These are phyloP conservation scores for Pleurotus sapidus DNA, from an alignment of 768 basidiomycete species.

Conservation along the genomic window DNA sequence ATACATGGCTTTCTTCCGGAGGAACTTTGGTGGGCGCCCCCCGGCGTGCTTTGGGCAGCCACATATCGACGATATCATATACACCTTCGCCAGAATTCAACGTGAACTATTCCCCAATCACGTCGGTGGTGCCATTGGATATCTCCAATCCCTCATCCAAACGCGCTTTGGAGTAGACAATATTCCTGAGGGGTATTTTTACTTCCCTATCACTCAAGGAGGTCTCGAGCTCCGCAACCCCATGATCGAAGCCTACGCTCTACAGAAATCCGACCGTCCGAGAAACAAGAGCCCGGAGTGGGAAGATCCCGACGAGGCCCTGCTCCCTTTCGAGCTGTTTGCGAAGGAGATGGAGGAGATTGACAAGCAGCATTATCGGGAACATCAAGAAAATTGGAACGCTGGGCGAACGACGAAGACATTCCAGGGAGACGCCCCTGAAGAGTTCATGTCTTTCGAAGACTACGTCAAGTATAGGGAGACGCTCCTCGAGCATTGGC, in stretches of 20 bases:
- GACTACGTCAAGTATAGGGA: slow-evolving; percentile 24
- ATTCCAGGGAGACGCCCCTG: neutral
- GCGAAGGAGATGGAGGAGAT: slow-evolving; percentile 16
- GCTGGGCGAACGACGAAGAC: neutral
- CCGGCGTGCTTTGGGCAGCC: slow-evolving; percentile 28
- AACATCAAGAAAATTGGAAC: slow-evolving; percentile 23
- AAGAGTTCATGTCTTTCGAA: slow-evolving; percentile 25
- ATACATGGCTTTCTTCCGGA: slow-evolving; percentile 34
- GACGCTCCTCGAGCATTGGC: slow-evolving; percentile 20
- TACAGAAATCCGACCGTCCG: slow-evolving; percentile 15
- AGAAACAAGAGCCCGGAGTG: slow-evolving; percentile 10
- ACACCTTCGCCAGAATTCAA: slow-evolving; percentile 30
- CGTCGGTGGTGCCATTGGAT: slow-evolving; percentile 18
- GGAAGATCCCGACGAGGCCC: neutral
- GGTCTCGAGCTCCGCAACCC: slow-evolving; percentile 35
- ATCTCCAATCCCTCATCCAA: slow-evolving; percentile 21
- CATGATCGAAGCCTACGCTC: slow-evolving; percentile 32
- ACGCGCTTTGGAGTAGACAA: slow-evolving; percentile 28
- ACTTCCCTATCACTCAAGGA: slow-evolving; percentile 32
- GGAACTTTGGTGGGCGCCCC: slow-evolving; percentile 33
- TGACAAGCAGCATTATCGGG: slow-evolving; percentile 22
- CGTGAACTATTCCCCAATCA: slow-evolving; percentile 26
- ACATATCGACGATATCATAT: slow-evolving; percentile 28
- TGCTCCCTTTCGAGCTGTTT: slow-evolving; percentile 16
- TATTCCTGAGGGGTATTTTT: slow-evolving; percentile 39